Base-by-base conservation (phyloP, 1,284 basidiomycete genomes). In the Coniophora puteana region DNA sequence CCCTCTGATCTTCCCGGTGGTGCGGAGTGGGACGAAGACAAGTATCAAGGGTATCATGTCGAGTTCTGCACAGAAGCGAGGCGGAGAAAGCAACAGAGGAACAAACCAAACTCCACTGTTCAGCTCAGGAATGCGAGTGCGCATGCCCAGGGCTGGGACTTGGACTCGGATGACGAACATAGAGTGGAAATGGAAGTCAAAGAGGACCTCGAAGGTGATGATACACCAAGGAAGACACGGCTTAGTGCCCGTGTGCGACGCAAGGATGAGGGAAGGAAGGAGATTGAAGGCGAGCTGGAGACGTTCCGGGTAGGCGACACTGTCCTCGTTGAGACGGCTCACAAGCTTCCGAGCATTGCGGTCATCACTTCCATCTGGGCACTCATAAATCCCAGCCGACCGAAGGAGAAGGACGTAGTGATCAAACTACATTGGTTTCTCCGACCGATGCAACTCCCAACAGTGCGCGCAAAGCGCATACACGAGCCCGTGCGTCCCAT, bases 341-440 rank as follows among this genome's bases (percentile, higher is more conserved):
- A 63, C n/a, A 63, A 61, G 18, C 63, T 63, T 11, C 74, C 78
- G 0, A 86, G 83, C 48, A 61, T 86, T 30, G 83, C 74, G 3
- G 76, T 84, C 36, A 78, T 87, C 38, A 60, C 74, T 13, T 70
- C 79, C 0, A 75, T 87, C 67, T 86, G 83, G 80, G 75, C 79
- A 40, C 65, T 74, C 17, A n/a, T n/a, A n/a, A n/a, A n/a, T n/a
- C n/a, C n/a, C n/a, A n/a, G n/a, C n/a, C 48, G 38, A 26, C 28
- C 21, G 11, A 48, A 43, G 10, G 54, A 57, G 7, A 62, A 62
- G 18, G 68, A 61, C 38, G 74, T 78, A 63, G 66, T 72, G 38
- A 59, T 84, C 23, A 69, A 74, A 27, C 59, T 87, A 23, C 84
- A 86, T 49, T 87, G 84, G 84, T 88, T 87, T 51, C 59, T 81